Percentiles rank a stretch among this genome's conserved stretches.
Evolutionary conservation across 1,284 basidiomycete species (phyloP).

Genomic region (Sparassis latifolia): DNA sequence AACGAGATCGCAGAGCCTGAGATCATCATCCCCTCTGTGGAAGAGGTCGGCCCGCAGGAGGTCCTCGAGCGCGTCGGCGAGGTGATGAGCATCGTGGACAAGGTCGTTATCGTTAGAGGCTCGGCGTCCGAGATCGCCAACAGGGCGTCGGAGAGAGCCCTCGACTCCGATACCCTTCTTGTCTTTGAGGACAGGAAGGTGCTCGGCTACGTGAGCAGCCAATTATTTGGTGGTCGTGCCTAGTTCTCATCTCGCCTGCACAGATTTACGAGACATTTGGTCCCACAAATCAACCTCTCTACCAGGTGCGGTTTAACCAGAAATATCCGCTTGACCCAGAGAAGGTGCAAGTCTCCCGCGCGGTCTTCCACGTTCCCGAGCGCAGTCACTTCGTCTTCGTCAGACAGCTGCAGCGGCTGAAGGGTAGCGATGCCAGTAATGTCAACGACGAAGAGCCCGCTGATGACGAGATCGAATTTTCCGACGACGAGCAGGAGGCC

Average conservation of each 20-base stretch:
- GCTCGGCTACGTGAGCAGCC: conserved; percentile 66
- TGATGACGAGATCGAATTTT: conserved; percentile 84
- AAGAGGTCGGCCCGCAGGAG: conserved; percentile 52
- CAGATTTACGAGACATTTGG: conserved; percentile 90
- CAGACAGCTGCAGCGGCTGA: conserved; percentile 53
- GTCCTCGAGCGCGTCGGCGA: conserved; percentile 67
- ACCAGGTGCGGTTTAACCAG: conserved; percentile 70
- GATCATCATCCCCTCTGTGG: conserved; percentile 48
- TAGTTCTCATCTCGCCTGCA: conserved; percentile 3
- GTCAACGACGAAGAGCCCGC: conserved; percentile 84
- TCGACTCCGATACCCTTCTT: conserved; percentile 83
- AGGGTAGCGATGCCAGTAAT: conserved; percentile 90
- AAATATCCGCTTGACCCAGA: conserved; percentile 49
- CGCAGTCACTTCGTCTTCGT: conserved; percentile 78
- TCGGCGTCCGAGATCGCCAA: conserved; percentile 34
- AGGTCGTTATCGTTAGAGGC: conserved; percentile 67
- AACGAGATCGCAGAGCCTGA: conserved; percentile 52
- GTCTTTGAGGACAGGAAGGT: conserved; percentile 82
- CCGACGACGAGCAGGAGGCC: conserved; percentile 84
- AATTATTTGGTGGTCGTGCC: neutral
- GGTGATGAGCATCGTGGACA: conserved; percentile 64
- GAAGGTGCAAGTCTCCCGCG: conserved; percentile 44
- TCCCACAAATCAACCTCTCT: conserved; percentile 78
- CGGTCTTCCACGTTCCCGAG: conserved; percentile 73
- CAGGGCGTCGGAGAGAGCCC: conserved; percentile 47